Evolutionary conservation across 805 yeast species (phyloP).

Genomic region (Candida ortonii): DNA sequence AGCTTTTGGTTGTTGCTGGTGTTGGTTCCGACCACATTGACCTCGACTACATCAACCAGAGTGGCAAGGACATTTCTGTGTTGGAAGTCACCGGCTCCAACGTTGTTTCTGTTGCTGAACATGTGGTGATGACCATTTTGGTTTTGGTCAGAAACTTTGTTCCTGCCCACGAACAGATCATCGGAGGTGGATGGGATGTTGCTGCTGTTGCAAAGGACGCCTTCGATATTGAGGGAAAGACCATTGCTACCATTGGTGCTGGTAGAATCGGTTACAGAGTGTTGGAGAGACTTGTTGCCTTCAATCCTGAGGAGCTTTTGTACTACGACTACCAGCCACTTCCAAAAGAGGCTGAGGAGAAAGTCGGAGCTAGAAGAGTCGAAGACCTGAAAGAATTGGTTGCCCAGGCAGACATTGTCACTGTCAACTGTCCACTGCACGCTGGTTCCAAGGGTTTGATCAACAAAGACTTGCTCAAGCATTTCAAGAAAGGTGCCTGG

Average conservation of each 20-base stretch:
- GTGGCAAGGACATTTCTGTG: constrained; percentile 61
- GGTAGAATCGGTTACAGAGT: constrained; percentile 81
- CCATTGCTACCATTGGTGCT: constrained; percentile 76
- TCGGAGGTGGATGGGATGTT: constrained; percentile 67
- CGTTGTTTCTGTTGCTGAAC: constrained; percentile 79
- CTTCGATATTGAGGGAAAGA: constrained; percentile 73
- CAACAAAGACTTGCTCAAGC: constrained; percentile 60
- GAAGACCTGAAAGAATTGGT: constrained; percentile 63
- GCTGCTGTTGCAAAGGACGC: constrained; percentile 73
- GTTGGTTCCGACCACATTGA: constrained; percentile 84
- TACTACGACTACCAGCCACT: constrained; percentile 75
- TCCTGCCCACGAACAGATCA: constrained; percentile 71
- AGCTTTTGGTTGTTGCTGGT: constrained; percentile 74
- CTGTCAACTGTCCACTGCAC: constrained; percentile 76
- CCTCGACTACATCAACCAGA: constrained; percentile 57
- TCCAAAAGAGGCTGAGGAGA: constrained; percentile 54
- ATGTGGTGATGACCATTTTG: constrained; percentile 70
- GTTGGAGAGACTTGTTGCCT: constrained; percentile 66
- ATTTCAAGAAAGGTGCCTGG: constrained; percentile 72
- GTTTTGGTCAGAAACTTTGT: constrained; percentile 72
- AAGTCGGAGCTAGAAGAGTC: constrained; percentile 59
- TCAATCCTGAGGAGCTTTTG: constrained; percentile 69
- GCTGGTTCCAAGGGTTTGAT: constrained; percentile 65
- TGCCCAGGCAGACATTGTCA: constrained; percentile 64
- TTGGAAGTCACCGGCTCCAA: constrained; percentile 82